A percentile compares a stretch with the other conserved stretches of the same genome.
phyloP scores from a whole-genome alignment of 2,329 filamentous ascomycete species.

The Coniosporium tulheliwenetii region DNA sequence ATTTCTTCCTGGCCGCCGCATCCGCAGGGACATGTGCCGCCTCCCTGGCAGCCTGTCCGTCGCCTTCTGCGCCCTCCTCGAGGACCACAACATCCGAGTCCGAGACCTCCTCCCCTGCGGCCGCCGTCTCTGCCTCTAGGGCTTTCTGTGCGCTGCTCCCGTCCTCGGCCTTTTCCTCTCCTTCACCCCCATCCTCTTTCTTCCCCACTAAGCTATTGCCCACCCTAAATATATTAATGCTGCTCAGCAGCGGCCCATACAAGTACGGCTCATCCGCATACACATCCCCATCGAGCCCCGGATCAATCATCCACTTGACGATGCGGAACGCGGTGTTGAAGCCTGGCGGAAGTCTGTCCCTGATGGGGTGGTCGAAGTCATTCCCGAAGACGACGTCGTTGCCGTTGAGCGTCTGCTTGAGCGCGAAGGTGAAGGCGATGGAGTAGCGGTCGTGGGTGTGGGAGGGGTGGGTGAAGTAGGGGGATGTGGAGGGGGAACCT shows the following conservation, averaged over 20 bases:
- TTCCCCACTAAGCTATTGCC: constrained; percentile 28
- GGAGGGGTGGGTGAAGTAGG: constrained; percentile 60
- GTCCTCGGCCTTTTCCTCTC: constrained; percentile 13
- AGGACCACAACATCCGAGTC: constrained; percentile 49
- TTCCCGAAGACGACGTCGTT: constrained; percentile 80
- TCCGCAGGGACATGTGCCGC: constrained; percentile 23
- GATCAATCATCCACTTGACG: constrained; percentile 83
- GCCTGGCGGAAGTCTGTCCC: constrained; percentile 70
- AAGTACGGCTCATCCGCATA: constrained; percentile 77
- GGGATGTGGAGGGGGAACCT: constrained; percentile 49
- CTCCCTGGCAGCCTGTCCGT: constrained; percentile 24
- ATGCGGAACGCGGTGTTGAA: constrained; percentile 74
- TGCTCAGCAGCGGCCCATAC: constrained; percentile 67
- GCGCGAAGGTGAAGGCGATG: constrained; percentile 63
- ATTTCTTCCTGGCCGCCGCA: constrained; percentile 37
- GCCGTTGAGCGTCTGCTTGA: constrained; percentile 50
- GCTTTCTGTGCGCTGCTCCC: constrained; percentile 11
- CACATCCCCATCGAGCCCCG: constrained; percentile 76
- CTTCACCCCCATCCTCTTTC: constrained; percentile 12
- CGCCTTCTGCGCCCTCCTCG: constrained; percentile 31
- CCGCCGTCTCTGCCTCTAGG: too few species aligned
- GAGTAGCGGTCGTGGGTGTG: constrained; percentile 72
- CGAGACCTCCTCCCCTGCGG: constrained; percentile 26
- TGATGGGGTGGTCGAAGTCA: constrained; percentile 84
- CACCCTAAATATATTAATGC: constrained; percentile 62